Evolutionary conservation across 2,329 filamentous ascomycete genomes (phyloP).

Genomic region (Pestalotiopsis sp.): DNA sequence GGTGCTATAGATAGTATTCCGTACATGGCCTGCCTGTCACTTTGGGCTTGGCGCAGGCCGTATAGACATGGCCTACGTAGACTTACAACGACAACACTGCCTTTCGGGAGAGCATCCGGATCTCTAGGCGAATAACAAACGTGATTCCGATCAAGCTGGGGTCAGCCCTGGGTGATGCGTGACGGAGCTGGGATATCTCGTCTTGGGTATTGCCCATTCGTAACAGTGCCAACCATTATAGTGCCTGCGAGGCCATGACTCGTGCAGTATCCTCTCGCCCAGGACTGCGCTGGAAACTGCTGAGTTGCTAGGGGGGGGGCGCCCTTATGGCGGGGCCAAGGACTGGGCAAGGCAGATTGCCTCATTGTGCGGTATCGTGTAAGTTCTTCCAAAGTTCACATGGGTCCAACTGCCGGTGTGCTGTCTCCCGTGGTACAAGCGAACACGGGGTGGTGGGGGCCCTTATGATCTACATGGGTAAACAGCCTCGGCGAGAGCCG

Average conservation of each 20-base stretch:
- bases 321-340: not conserved
- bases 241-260: not conserved
- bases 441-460: not conserved
- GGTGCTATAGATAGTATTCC: not conserved
- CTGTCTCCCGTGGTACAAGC: not conserved
- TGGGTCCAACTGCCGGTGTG: not conserved
- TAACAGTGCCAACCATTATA: not conserved
- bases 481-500: not conserved
- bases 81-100: not conserved
- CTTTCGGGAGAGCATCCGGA: not conserved
- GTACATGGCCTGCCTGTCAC: not conserved
- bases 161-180: not conserved
- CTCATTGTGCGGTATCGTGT: not conserved
- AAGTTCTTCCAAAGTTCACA: not conserved
- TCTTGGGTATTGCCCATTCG: not conserved
- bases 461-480: not conserved
- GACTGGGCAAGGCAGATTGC: not conserved
- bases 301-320: not conserved
- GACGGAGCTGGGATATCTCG: not conserved
- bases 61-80: not conserved
- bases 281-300: not conserved
- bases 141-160: not conserved
- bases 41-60: not conserved
- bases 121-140: not conserved
- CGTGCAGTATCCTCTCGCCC: not conserved